Conservation (phyloP, 2,329 filamentous ascomycete species). For the Cercospora canescens region DNA sequence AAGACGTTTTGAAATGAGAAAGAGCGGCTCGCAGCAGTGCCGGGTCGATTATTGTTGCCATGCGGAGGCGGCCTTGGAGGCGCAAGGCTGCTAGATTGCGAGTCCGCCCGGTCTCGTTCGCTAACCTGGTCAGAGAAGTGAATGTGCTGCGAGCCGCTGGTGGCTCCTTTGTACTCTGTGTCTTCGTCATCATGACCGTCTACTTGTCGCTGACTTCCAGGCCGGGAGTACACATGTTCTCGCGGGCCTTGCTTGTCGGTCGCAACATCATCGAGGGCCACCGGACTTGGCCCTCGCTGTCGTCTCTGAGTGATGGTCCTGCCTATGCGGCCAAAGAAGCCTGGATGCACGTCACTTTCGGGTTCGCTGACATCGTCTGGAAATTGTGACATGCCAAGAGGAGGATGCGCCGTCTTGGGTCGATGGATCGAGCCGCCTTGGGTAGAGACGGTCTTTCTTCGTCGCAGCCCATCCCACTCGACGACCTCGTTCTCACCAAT, state of each 20-base stretch:
- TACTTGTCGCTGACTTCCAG: conserved; percentile 42
- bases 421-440: conserved; percentile 42
- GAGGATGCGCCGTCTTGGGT: conserved; percentile 64
- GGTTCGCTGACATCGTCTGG: conserved; percentile 57
- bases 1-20: conserved; percentile 94
- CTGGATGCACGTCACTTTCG: conserved; percentile 46
- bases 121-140: conserved; percentile 48
- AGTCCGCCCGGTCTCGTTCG: conserved; percentile 43
- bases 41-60: conserved; percentile 7
- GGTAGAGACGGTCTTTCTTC: conserved; percentile 60
- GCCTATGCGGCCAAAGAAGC: conserved; percentile 45
- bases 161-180: conserved; percentile 47
- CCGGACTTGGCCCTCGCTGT: conserved; percentile 32
- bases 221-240: conserved; percentile 55
- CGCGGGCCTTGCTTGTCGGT: conserved; percentile 26
- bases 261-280: conserved; percentile 39
- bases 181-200: conserved; percentile 54
- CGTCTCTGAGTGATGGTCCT: conserved; percentile 24
- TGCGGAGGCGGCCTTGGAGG: conserved; percentile 62
- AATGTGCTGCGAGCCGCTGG: conserved; percentile 44
- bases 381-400: conserved; percentile 84
- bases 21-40: conserved; percentile 65
- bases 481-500: conserved; percentile 77
- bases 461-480: conserved; percentile 89
- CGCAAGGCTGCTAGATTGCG: conserved; percentile 45